Evolutionary conservation across 345 rosid genomes (phyloP).

Genomic region (Adansonia digitata): DNA sequence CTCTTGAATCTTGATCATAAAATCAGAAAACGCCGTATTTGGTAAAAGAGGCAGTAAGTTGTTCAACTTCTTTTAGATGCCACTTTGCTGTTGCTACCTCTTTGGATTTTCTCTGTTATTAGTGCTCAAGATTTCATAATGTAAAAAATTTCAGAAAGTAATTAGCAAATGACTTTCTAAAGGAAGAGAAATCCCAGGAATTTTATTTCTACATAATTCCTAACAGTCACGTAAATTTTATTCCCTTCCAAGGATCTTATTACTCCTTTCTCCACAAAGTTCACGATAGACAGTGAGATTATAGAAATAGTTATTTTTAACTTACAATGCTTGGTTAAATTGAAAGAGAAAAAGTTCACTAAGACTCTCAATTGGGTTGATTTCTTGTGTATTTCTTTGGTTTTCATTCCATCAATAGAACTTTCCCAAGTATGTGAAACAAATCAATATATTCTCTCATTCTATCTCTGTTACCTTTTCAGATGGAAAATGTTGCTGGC

Average conservation of each 20-base stretch:
- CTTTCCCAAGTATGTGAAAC: background rate
- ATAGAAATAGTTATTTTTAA: background rate
- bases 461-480: background rate
- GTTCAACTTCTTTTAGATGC: background rate
- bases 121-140: background rate
- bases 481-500: background rate
- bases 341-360: background rate
- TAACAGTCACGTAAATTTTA: background rate
- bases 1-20: background rate
- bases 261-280: background rate
- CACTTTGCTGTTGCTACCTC: background rate
- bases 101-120: background rate
- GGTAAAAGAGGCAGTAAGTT: background rate
- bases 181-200: background rate
- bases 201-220: background rate
- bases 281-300: background rate
- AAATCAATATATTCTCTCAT: background rate
- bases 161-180: background rate
- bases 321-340: background rate
- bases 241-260: background rate
- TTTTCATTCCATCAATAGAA: background rate
- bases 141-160: background rate
- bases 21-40: background rate
- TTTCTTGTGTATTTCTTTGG: background rate
- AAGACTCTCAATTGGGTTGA: background rate